Evolutionary conservation across 2,329 filamentous ascomycete genomes (phyloP).

Genomic region (Onygenales sp.): DNA sequence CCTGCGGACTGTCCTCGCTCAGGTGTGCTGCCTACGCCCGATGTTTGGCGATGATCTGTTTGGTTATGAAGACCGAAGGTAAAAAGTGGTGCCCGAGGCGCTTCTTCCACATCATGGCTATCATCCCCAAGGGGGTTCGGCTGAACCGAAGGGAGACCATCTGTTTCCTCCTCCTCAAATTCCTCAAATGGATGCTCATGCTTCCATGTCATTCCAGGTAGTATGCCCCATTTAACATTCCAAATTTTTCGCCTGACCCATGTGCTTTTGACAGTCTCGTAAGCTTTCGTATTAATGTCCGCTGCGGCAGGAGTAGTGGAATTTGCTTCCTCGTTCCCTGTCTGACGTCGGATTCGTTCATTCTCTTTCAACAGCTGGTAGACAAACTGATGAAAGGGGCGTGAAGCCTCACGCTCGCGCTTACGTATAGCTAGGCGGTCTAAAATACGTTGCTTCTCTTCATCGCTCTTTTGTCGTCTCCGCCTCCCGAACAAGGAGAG

Average conservation of each 20-base stretch:
- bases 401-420: conserved; percentile 10
- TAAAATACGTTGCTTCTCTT: not conserved
- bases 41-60: too few relatives aligned
- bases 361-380: conserved; percentile 19
- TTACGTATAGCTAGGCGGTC: conserved; percentile 1
- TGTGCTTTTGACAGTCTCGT: conserved; percentile 20
- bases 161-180: not conserved
- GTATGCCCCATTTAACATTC: conserved; percentile 20
- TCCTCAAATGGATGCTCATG: not conserved
- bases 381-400: conserved; percentile 20
- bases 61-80: too few relatives aligned
- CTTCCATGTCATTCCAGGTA: conserved; percentile 18
- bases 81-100: too few relatives aligned
- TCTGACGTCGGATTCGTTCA: conserved; percentile 11
- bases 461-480: conserved; percentile 5
- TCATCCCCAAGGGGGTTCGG: too few relatives aligned
- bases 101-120: too few relatives aligned
- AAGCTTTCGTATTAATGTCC: conserved; percentile 20
- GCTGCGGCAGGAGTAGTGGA: not conserved
- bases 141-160: too few relatives aligned
- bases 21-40: too few relatives aligned
- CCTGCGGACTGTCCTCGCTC: too few relatives aligned
- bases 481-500: conserved; percentile 1
- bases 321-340: not conserved
- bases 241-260: conserved; percentile 21